Percentiles rank a stretch among this genome's conserved stretches.
Conservation (phyloP, 345 rosid genomes). For the Linum lewisii region DNA sequence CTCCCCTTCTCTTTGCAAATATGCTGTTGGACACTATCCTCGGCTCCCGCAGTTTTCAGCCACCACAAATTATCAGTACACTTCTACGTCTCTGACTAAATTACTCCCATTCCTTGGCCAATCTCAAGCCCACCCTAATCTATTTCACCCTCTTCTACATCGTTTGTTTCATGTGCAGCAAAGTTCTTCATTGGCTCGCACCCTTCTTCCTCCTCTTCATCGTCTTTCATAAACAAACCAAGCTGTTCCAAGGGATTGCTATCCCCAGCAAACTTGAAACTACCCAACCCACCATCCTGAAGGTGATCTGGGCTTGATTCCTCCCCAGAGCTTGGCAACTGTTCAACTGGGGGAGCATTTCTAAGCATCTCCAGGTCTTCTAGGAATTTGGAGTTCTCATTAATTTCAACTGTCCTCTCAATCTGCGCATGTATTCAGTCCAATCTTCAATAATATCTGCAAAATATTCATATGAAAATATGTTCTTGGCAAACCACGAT, state of each 20-base stretch:
- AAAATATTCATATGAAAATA: not conserved
- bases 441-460: not conserved
- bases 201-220: constrained; percentile 8
- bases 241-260: constrained; percentile 5
- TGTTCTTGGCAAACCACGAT: not conserved
- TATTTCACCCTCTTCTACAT: constrained; percentile 3
- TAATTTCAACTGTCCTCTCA: constrained; percentile 6
- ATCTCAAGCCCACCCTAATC: not conserved
- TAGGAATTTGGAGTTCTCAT: constrained; percentile 6
- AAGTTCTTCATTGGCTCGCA: not conserved
- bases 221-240: constrained; percentile 11
- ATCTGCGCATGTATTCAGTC: not conserved
- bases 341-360: not conserved
- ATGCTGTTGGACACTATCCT: not conserved
- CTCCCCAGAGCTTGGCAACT: constrained; percentile 5
- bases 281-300: constrained; percentile 6
- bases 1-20: not conserved
- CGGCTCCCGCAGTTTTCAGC: not conserved
- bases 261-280: constrained; percentile 2
- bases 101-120: not conserved
- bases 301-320: constrained; percentile 4
- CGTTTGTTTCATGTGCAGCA: not conserved
- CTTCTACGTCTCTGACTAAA: not conserved
- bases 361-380: constrained; percentile 9
- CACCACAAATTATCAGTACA: not conserved